Evolutionary conservation across 352 stramenopile genomes (phyloP), one percentile per base, ranked within the genome.

Genomic region (Peronospora farinosa): DNA sequence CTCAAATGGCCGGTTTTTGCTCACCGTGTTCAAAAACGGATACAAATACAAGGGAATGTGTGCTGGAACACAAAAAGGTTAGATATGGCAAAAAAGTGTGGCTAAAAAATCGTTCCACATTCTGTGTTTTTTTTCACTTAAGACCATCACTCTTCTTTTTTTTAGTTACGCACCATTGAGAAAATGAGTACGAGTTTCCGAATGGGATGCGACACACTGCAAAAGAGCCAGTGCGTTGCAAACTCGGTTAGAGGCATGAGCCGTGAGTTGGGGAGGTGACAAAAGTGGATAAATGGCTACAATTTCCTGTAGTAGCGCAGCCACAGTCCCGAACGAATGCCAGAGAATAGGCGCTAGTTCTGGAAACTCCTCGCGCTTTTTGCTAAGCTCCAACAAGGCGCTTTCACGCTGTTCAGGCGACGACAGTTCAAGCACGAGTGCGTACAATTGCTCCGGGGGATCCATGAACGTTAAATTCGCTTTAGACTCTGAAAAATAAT

Each of bases 31-130:
- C 11, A 99, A 78, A 65, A 99, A 99, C 21, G 96, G 96, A 59
- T 99, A 99, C 36, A 99, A 67, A 56, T 99, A 99, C 25, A 99
- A 65, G 40, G 96, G 96, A 43, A 99, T 98, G 60, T 98, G 95
- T 17, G 96, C 96, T 78, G 36, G 4, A 44, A 39, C 0, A 43
- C 38, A n/a, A 13, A 33, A 32, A 12, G 7, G 28, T 32, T 12
- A 32, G 28, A 12, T 32, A 32, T 12, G 10, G 23, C 23, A 32
- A 32, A 32, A 9, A 1, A 12, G 1, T 32, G 0, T 21, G 19
- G 1, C 19, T n/a, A n/a, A 21, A 1, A 21, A 21, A 3, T 21
- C 19, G 19, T 21, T 21, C 3, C 19, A 21, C 19, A 21, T 21
- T 3, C n/a, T n/a, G n/a, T 21, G 19, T 21, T 21, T 21, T 17